Percentiles rank a stretch among this genome's conserved stretches.
Evolutionary conservation across 1,139 yeast genomes (phyloP).

Genomic region (Saccharomyces pastorianus): DNA sequence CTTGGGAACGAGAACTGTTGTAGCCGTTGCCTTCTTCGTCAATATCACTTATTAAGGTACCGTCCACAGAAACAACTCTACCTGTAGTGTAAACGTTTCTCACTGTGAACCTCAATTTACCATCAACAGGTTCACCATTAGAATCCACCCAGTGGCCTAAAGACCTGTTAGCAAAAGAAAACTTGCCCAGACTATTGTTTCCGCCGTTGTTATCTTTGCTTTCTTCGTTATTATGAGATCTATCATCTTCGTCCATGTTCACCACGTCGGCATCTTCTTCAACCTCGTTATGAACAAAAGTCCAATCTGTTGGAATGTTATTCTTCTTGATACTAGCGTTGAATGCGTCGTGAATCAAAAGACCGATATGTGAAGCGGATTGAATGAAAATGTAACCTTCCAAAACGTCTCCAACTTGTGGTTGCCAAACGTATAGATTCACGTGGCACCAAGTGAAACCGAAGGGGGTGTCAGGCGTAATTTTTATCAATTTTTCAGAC

Average conservation of each 20-base stretch:
- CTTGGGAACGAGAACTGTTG: conserved; percentile 22
- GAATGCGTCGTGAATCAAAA: conserved; percentile 84
- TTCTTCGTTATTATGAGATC: conserved; percentile 18
- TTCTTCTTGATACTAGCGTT: conserved; percentile 86
- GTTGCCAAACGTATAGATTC: conserved; percentile 81
- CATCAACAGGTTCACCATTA: conserved; percentile 65
- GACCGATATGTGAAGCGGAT: conserved; percentile 90
- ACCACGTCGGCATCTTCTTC: conserved; percentile 30
- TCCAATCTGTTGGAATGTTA: conserved; percentile 78
- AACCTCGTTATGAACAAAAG: conserved; percentile 67
- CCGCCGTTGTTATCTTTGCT: conserved; percentile 8
- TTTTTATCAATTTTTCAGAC: conserved; percentile 46
- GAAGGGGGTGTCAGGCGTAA: conserved; percentile 79
- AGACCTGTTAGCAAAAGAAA: conserved; percentile 35
- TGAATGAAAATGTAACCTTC: conserved; percentile 89
- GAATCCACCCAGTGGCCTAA: conserved; percentile 85
- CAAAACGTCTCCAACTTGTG: conserved; percentile 70
- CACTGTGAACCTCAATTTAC: conserved; percentile 67
- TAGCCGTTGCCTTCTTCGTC: conserved; percentile 10
- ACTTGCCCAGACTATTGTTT: conserved; percentile 14
- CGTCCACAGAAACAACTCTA: conserved; percentile 75
- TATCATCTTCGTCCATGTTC: conserved; percentile 22
- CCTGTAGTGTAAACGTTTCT: conserved; percentile 71
- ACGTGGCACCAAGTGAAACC: conserved; percentile 80
- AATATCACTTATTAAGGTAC: conserved; percentile 47